Base-by-base conservation (phyloP, 495 filamentous ascomycete genomes). In the Daldinia grandis region DNA sequence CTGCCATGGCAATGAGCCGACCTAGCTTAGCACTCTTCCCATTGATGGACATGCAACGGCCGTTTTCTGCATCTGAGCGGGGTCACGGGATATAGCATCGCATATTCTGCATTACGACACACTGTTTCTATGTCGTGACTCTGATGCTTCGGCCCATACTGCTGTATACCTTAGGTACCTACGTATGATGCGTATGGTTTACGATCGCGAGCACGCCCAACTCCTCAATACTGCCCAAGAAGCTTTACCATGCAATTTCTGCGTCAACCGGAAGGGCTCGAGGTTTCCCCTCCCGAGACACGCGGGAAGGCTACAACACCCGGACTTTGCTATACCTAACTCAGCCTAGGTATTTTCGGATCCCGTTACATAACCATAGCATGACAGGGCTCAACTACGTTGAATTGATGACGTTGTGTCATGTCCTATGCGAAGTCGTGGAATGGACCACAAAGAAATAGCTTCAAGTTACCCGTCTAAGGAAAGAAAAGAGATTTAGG, bases 201-300 rank as follows among this genome's bases (percentile, higher is more conserved):
- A 35, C 33, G 6, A 35, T 58, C 40, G 10, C 51, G 57, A 49
- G 25, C 40, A 33, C 24, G 63, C 25, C 57, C 44, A 51, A 58
- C 61, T 62, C 38, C 42, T 64, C 35, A 47, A 40, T 62, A 31
- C 56, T 54, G 64, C 55, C 59, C 58, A n/a, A 38, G 70, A 33
- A 66, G 38, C 53, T 54, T 38, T 58, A 33, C 70, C 64, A 73
- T 65, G 65, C 70, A 56, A 40, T 44, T 17, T 51, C 49, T 68
- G 51, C 38, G 30, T 62, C 70, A 60, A 57, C 60, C 56, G 64
- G 40, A 61, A 64, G 51, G 64, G 57, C 65, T 50, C 58, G 42
- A 65, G 65, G 50, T 51, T 61, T 58, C 38, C 55, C 57, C 56
- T 73, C 62, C 70, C 70, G 70, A 73, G 70, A 73, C 70, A 73